Base-by-base conservation (phyloP, 805 yeast genomes). In the Saitoella complicata region DNA sequence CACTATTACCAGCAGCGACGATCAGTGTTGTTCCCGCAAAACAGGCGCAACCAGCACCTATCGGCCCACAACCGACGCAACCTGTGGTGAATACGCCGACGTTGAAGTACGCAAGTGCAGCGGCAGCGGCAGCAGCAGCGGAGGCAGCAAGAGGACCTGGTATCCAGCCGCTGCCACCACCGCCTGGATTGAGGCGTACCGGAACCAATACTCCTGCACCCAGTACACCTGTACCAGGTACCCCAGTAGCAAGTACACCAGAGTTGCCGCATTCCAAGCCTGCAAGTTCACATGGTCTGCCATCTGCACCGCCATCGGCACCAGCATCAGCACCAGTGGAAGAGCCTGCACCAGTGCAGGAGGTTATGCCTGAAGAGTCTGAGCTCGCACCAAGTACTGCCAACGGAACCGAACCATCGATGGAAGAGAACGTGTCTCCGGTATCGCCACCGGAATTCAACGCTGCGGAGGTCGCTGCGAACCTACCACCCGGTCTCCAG, bases 401-500 rank as follows among this genome's bases (percentile, higher is more conserved):
- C 4, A 21, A 21, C 21, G 21, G 21, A 21, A 21, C 21, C 21
- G 21, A 21, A 21, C 21, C 21, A 21, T 21, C 21, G 21, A 21
- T 21, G 21, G 21, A 21, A 21, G 21, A 21, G 21, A 21, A 21
- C 21, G 21, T 21, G 21, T 21, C 21, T 21, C 21, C 21, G 21
- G 21, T 21, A 21, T 21, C 21, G 21, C 21, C 21, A 21, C 21
- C 21, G 21, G 21, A 21, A 21, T 37, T 13, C 31, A 12, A 7
- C 38, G n/a, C 35, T 32, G 36, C 36, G 10, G 11, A 11, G n/a
- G 10, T 33, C 3, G 11, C 36, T 4, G 36, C 36, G 10, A 11
- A 33, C 5, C 57, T 66, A 8, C 70, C 70, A 2, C 65, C 66
- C 4, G 70, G 69, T 0, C 53, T 65, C 29, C 67, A 61, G 46